phyloP scores from a whole-genome alignment of 106 monocot genomes.

The Allium fistulosum region DNA sequence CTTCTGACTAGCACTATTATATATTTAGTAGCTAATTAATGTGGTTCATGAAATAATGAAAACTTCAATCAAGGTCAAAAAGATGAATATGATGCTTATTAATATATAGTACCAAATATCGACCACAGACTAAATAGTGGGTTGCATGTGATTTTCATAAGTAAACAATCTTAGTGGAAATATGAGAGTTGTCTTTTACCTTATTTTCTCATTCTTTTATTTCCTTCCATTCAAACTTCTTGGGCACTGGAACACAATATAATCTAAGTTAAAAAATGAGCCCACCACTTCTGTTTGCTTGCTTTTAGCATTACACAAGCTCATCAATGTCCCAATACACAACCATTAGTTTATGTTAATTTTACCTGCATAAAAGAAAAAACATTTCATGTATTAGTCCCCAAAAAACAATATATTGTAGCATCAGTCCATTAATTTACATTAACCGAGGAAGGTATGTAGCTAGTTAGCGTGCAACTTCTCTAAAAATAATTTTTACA shows the following conservation, averaged over 20 bases:
- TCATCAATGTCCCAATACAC: conserved; percentile 5
- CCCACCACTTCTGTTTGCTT: conserved; percentile 3
- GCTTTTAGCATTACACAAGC: conserved; percentile 5
- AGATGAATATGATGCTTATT: neutral
- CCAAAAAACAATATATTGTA: too few relatives aligned
- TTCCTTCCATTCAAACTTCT: neutral
- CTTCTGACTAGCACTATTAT: too few relatives aligned
- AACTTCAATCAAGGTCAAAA: conserved; percentile 15
- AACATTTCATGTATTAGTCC: too few relatives aligned
- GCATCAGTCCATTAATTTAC: too few relatives aligned
- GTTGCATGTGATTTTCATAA: conserved; percentile 6
- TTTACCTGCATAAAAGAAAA: too few relatives aligned
- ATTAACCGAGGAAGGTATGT: too few relatives aligned
- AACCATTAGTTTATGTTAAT: neutral
- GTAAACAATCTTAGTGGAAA: conserved; percentile 8
- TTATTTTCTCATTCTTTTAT: neutral
- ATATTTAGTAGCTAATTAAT: neutral
- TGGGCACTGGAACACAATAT: neutral
- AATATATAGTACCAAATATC: neutral
- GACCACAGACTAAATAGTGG: conserved; percentile 6
- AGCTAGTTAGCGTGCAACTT: too few relatives aligned
- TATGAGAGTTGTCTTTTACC: neutral
- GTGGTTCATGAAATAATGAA: conserved; percentile 2
- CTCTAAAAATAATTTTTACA: too few relatives aligned
- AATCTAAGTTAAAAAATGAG: neutral